Base-by-base conservation (phyloP, 148 eudicot genomes). In the Chenopodium suecicum region DNA sequence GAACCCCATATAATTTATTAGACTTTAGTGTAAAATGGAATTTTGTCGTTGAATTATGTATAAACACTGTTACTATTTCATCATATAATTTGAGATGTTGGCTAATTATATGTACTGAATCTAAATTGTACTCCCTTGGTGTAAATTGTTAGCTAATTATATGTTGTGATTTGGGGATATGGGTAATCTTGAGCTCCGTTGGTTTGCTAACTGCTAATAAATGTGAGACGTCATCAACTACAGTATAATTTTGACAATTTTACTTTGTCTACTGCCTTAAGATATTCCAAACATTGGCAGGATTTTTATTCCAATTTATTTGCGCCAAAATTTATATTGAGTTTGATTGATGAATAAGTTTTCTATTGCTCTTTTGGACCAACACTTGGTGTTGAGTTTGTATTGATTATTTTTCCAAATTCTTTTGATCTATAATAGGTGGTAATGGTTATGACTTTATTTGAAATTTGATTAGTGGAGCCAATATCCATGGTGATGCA, bases 71-170 rank as follows among this genome's bases (percentile, higher is more conserved):
- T 41, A n/a, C 14, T 44, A 27, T 10, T 27, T 80, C 31, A 16
- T 46, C 19, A 37, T 64, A 47, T 66, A 78, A 47, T 73, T 23
- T 19, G 5, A 32, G 19, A 0, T 60, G 69, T 11, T 32, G 27
- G 14, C 4, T 17, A 10, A 44, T 54, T 4, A 73, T 74, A 11
- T 41, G n/a, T 80, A 66, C 16, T 69, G 76, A 73, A 77, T 84
- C 86, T 80, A 4, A 77, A 72, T 76, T 50, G 80, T 65, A n/a
- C 20, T 69, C 14, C 54, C 54, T 50, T 50, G 54, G 54, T 9
- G 3, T 50, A 2, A 50, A 50, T 50, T 50, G 54, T 50, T 13
- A 14, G 7, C 44, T 41, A 41, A 41, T 41, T 41, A 41, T 41
- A 41, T 41, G 44, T 41, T 41, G 44, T 41, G 44, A 41, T 41